Conservation (phyloP, 2,329 filamentous ascomycete genomes). For the Aureobasidium sp. region DNA sequence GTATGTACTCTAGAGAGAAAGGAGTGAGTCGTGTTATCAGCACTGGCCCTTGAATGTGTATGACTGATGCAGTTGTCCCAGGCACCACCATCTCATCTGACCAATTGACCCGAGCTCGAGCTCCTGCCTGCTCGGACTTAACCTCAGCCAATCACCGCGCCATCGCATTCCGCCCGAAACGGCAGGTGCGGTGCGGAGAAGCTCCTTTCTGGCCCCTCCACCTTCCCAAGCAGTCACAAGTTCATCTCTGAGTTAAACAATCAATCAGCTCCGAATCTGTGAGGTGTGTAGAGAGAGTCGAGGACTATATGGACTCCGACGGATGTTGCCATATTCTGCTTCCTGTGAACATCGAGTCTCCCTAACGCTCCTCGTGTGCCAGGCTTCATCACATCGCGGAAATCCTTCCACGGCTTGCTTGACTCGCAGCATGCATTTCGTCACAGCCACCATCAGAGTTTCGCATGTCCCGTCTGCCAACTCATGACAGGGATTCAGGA, state of each 20-base stretch:
- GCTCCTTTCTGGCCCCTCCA: neutral
- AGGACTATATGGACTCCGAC: no score
- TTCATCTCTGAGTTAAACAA: neutral
- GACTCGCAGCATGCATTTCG: slow-evolving; percentile 3
- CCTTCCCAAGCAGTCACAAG: neutral
- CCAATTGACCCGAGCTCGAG: neutral
- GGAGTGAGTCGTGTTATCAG: neutral
- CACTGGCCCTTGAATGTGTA: neutral
- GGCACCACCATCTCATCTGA: slow-evolving; percentile 1
- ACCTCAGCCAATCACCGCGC: slow-evolving; percentile 3
- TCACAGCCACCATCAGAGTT: slow-evolving; percentile 1
- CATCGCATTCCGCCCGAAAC: slow-evolving; percentile 13
- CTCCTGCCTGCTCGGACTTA: neutral
- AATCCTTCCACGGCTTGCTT: neutral
- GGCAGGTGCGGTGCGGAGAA: slow-evolving; percentile 9
- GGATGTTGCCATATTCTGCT: neutral
- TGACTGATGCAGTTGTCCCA: slow-evolving; percentile 12
- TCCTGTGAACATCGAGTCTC: neutral
- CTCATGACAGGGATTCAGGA: slow-evolving; percentile 3
- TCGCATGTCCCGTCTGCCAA: slow-evolving; percentile 2
- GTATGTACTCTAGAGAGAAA: neutral
- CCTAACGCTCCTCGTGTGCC: neutral
- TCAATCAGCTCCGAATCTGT: neutral
- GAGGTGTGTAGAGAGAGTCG: neutral
- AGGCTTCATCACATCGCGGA: neutral